A percentile compares a stretch with the other conserved stretches of the same genome.
These are phyloP conservation scores for Fusarium buxicola DNA, from an alignment of 2,329 filamentous ascomycete species.

Conservation along the genomic window DNA sequence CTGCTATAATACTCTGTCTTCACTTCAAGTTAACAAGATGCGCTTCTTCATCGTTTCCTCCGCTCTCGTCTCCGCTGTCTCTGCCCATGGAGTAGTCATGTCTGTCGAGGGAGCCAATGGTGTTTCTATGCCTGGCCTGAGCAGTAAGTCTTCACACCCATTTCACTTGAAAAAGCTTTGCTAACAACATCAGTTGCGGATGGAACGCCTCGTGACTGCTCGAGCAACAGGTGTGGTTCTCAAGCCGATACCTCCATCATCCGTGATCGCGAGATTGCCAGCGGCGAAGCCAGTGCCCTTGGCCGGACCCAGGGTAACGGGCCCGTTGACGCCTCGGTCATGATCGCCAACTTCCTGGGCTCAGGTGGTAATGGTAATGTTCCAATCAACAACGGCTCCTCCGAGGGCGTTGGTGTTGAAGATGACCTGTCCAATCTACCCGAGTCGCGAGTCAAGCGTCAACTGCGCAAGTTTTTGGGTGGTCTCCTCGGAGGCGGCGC, in stretches of 20 bases:
- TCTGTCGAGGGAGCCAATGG: conserved; percentile 69
- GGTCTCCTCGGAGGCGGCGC: conserved; percentile 43
- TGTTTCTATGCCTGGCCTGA: conserved; percentile 71
- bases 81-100: conserved; percentile 69
- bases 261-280: conserved; percentile 68
- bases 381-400: conserved; percentile 55
- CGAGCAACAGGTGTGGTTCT: conserved; percentile 70
- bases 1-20: not conserved
- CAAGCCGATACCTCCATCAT: conserved; percentile 79
- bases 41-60: conserved; percentile 46
- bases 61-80: conserved; percentile 59
- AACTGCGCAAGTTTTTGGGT: conserved; percentile 40
- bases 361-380: conserved; percentile 37
- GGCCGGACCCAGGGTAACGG: conserved; percentile 72
- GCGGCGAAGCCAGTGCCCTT: conserved; percentile 65
- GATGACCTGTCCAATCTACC: conserved; percentile 52
- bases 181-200: conserved; percentile 62
- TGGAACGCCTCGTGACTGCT: conserved; percentile 75
- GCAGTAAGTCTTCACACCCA: conserved; percentile 36
- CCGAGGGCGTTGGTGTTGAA: conserved; percentile 56
- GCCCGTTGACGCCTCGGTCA: conserved; percentile 66
- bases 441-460: conserved; percentile 41
- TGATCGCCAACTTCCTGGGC: conserved; percentile 72
- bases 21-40: conserved; percentile 40
- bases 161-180: not conserved